phyloP scores from a whole-genome alignment of 305 asterid species.

The Salvia sclarea region DNA sequence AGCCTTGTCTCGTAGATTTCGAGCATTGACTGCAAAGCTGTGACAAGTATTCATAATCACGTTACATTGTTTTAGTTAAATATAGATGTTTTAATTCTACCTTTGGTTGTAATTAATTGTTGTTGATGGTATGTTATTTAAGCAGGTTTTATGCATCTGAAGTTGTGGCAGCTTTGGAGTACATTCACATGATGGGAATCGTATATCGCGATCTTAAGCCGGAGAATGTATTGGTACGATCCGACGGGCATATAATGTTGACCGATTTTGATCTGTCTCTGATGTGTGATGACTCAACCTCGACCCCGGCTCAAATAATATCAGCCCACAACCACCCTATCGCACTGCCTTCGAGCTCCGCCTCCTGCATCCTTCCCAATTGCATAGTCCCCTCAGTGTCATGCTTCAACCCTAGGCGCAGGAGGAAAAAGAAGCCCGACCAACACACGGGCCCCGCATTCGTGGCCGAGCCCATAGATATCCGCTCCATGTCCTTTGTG shows the following conservation, averaged over 20 bases:
- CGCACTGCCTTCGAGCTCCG: conserved; percentile 35
- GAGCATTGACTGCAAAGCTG: neutral
- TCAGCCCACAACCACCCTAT: conserved; percentile 41
- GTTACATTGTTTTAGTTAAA: neutral
- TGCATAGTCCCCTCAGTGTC: conserved; percentile 79
- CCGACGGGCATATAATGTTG: conserved; percentile 84
- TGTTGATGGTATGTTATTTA: neutral
- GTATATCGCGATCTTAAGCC: conserved; percentile 90
- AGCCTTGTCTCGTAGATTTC: conserved; percentile 14
- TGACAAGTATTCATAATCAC: neutral
- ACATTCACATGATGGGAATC: conserved; percentile 82
- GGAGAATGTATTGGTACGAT: conserved; percentile 69
- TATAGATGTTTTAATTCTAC: neutral
- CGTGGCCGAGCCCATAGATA: conserved; percentile 77
- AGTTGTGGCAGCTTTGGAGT: conserved; percentile 79
- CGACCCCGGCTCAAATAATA: conserved; percentile 79
- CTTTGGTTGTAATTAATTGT: neutral
- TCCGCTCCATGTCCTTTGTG: conserved; percentile 80
- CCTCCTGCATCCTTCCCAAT: conserved; percentile 79
- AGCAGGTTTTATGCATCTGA: conserved; percentile 78
- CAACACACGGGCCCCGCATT: conserved; percentile 54
- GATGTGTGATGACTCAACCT: conserved; percentile 65
- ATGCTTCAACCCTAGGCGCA: conserved; percentile 64
- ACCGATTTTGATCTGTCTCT: conserved; percentile 83
- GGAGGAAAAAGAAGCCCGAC: conserved; percentile 60